Evolutionary conservation across 345 rosid genomes (phyloP).

Genomic region (Boechera divaricarpa): DNA sequence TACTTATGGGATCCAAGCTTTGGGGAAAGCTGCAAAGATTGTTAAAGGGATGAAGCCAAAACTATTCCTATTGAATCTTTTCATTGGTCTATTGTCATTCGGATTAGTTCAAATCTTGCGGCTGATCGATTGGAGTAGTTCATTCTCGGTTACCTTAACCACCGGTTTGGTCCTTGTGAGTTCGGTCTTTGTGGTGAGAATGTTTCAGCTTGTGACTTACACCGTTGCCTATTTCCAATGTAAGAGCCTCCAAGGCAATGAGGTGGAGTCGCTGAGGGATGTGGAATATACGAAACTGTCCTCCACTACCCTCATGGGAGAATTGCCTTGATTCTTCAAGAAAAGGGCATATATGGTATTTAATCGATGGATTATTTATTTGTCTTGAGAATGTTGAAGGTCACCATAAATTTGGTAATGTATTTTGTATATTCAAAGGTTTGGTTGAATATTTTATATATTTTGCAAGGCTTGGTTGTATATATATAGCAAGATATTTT

Average conservation of each 20-base stretch:
- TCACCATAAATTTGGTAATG: background rate
- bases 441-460: background rate
- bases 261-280: slow-evolving; percentile 45
- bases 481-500: background rate
- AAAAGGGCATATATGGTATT: background rate
- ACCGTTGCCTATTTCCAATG: slow-evolving; percentile 56
- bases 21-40: slow-evolving; percentile 64
- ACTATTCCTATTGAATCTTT: slow-evolving; percentile 58
- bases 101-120: slow-evolving; percentile 18
- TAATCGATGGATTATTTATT: background rate
- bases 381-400: background rate
- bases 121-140: slow-evolving; percentile 9
- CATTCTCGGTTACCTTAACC: background rate
- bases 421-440: background rate
- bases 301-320: slow-evolving; percentile 12
- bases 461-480: background rate
- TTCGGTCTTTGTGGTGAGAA: slow-evolving; percentile 31
- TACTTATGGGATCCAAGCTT: slow-evolving; percentile 56
- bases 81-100: slow-evolving; percentile 27
- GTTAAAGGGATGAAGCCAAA: slow-evolving; percentile 53
- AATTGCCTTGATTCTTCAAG: slow-evolving; percentile 21
- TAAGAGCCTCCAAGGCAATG: slow-evolving; percentile 56
- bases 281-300: slow-evolving; percentile 52
- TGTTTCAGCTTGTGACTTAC: slow-evolving; percentile 49
- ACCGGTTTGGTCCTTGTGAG: slow-evolving; percentile 43